Evolutionary conservation across 108 stramenopile genomes (phyloP).

Genomic region (Aurantiochytrium sp.): DNA sequence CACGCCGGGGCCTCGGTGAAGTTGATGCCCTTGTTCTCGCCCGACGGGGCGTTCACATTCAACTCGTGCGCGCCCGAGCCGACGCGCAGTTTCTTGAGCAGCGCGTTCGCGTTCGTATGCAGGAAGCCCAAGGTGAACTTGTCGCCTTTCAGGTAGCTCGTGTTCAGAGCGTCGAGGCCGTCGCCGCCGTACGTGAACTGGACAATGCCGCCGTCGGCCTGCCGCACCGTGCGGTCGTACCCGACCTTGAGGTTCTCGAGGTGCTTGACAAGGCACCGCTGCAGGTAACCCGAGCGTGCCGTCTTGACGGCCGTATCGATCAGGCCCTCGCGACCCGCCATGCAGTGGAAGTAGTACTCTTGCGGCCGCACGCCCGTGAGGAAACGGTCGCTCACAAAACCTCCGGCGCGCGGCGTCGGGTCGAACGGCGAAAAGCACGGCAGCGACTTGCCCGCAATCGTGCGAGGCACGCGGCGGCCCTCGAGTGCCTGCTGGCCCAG

Average conservation of each 20-base stretch:
- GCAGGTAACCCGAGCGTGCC: constrained; percentile 94
- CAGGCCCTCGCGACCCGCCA: constrained; percentile 96
- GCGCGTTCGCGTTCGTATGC: background rate
- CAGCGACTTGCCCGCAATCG: constrained; percentile 90
- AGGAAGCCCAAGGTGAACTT: constrained; percentile 21
- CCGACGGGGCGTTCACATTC: background rate
- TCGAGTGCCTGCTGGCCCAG: constrained; percentile 99
- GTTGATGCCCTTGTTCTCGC: background rate
- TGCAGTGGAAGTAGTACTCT: constrained; percentile 99
- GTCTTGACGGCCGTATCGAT: constrained; percentile 96
- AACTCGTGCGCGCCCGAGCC: background rate
- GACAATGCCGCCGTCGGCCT: constrained; percentile 90
- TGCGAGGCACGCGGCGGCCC: constrained; percentile 94
- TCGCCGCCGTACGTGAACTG: constrained; percentile 99
- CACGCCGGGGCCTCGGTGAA: background rate
- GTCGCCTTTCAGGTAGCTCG: constrained; percentile 43
- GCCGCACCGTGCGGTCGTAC: constrained; percentile 95
- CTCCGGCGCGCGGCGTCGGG: constrained; percentile 92
- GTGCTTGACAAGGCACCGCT: constrained; percentile 97
- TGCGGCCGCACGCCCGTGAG: constrained; percentile 91
- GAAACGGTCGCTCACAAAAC: constrained; percentile 96
- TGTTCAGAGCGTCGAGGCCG: constrained; percentile 87
- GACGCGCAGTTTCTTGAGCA: background rate
- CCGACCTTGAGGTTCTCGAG: constrained; percentile 87
- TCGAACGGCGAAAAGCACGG: constrained; percentile 95